Evolutionary conservation across 2,329 filamentous ascomycete genomes (phyloP).

Genomic region (Phaeosphaeria sp.): DNA sequence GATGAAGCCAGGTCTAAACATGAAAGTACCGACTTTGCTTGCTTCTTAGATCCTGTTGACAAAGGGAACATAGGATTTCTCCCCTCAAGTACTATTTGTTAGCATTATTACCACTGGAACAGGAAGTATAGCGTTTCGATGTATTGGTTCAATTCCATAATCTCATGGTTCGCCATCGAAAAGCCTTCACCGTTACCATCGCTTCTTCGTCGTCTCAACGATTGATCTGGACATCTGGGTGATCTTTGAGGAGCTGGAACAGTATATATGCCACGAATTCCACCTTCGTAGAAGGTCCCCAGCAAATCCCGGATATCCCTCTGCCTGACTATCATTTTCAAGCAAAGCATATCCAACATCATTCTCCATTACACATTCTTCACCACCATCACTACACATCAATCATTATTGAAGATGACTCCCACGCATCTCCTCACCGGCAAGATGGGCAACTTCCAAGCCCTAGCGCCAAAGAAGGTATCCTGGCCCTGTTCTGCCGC

Average conservation of each 20-base stretch:
- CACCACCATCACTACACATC: conserved; percentile 2
- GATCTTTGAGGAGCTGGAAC: not conserved
- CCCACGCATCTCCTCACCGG: not conserved
- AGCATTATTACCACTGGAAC: not conserved
- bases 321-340: not conserved
- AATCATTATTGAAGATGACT: conserved; percentile 2
- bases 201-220: not conserved
- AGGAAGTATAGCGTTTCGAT: not conserved
- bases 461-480: no score
- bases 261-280: not conserved
- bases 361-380: no score
- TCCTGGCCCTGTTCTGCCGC: no score
- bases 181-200: not conserved
- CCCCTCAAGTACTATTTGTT: not conserved
- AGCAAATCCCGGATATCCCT: not conserved
- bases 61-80: not conserved
- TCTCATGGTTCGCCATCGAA: not conserved
- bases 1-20: not conserved
- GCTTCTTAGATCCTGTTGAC: not conserved
- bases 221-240: not conserved
- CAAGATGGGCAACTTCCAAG: not conserved
- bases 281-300: not conserved
- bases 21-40: not conserved
- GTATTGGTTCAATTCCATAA: not conserved
- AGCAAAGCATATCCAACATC: not conserved